Conservation (phyloP, 2,329 filamentous ascomycete genomes). For the Phyllachora maydis region DNA sequence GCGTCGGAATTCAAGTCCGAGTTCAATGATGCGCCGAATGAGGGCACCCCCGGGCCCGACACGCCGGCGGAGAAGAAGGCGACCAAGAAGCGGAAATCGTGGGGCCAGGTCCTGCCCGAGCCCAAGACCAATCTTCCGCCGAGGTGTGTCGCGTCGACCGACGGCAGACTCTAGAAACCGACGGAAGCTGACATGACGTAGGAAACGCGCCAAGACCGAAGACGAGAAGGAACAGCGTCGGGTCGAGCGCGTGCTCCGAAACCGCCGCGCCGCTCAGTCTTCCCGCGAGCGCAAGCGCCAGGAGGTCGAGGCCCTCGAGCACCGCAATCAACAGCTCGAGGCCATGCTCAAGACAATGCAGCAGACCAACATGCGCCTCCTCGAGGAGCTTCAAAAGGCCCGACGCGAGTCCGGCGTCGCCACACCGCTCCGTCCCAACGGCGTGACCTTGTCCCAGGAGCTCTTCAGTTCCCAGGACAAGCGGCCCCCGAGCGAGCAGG, state of each 20-base stretch:
- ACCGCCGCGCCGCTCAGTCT: constrained; percentile 88
- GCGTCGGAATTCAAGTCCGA: constrained; percentile 14
- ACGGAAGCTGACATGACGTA: constrained; percentile 14
- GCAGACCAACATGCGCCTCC: constrained; percentile 24
- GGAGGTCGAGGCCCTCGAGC: constrained; percentile 72
- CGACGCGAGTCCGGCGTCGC: constrained; percentile 20
- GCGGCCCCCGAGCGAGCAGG: constrained; percentile 11
- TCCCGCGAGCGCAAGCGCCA: constrained; percentile 81
- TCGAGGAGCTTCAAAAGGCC: constrained; percentile 27
- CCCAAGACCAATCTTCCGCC: constrained; percentile 93
- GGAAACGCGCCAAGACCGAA: constrained; percentile 95
- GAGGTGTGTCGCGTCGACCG: constrained; percentile 20
- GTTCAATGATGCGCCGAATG: constrained; percentile 4
- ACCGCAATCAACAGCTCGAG: constrained; percentile 52
- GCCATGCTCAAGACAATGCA: constrained; percentile 38
- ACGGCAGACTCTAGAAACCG: background rate
- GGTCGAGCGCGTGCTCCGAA: constrained; percentile 90
- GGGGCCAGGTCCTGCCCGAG: constrained; percentile 91
- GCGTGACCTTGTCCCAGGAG: constrained; percentile 35
- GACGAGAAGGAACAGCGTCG: constrained; percentile 97
- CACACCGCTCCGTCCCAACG: constrained; percentile 18
- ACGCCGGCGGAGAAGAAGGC: constrained; percentile 41
- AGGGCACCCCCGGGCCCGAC: constrained; percentile 4
- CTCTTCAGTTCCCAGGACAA: constrained; percentile 29
- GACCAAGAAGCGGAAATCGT: constrained; percentile 90